Conservation (phyloP, 192 early-diverging fungal species). For the Haplosporangium gracile region DNA sequence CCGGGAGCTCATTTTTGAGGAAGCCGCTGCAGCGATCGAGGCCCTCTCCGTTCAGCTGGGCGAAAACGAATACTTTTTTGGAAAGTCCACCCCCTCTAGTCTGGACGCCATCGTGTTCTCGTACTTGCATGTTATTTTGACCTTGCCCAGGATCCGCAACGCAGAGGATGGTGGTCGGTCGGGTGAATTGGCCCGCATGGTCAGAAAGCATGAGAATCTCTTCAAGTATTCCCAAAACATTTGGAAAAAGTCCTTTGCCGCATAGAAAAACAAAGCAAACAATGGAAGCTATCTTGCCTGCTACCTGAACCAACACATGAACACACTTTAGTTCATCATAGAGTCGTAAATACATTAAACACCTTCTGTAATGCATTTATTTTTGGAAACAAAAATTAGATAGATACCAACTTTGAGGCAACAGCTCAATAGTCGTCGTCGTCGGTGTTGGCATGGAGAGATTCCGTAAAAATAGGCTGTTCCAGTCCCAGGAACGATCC, state of each 20-base stretch:
- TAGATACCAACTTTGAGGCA: too few species aligned
- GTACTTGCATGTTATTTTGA: slow-evolving; percentile 54
- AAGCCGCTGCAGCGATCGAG: slow-evolving; percentile 42
- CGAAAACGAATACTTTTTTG: slow-evolving; percentile 45
- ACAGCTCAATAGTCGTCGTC: slow-evolving; percentile 22
- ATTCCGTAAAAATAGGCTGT: slow-evolving; percentile 38
- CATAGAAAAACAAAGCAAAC: not conserved
- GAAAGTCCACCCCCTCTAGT: slow-evolving; percentile 31
- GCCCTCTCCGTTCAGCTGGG: slow-evolving; percentile 31
- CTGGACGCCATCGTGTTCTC: slow-evolving; percentile 47
- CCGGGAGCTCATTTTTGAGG: slow-evolving; percentile 51
- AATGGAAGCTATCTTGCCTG: not conserved
- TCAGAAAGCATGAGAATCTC: slow-evolving; percentile 44
- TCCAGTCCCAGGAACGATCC: slow-evolving; percentile 34
- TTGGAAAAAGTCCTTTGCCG: slow-evolving; percentile 47
- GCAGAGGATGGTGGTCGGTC: slow-evolving; percentile 44
- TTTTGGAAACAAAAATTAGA: too few species aligned
- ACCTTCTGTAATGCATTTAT: too few species aligned
- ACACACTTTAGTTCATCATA: too few species aligned
- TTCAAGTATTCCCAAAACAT: slow-evolving; percentile 49
- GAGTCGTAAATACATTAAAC: too few species aligned
- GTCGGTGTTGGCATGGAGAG: slow-evolving; percentile 26
- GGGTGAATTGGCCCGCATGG: slow-evolving; percentile 39
- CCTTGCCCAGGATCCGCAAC: slow-evolving; percentile 33
- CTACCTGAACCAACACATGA: not conserved